Conservation (phyloP, 1,284 basidiomycete species). For the Cutaneotrichosporon cyanovorans region DNA sequence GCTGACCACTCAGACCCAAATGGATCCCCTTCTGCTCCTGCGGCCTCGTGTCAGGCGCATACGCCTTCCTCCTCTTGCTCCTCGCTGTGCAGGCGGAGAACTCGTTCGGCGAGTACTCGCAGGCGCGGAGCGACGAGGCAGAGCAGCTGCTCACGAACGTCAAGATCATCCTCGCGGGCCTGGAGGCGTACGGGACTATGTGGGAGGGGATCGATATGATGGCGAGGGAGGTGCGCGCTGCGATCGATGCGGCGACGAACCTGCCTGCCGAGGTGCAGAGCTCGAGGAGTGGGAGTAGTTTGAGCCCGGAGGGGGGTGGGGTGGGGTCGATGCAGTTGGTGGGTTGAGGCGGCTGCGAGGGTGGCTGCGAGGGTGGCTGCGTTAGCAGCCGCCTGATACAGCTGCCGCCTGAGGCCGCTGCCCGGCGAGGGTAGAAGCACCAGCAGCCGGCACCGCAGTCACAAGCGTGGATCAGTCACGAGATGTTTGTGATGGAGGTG, state of each 20-base stretch:
- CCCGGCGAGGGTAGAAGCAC: too few species aligned
- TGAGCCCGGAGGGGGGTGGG: neutral
- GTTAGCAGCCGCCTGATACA: too few species aligned
- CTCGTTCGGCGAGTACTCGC: conserved; percentile 25
- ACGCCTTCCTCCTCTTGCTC: conserved; percentile 44
- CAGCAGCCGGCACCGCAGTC: too few species aligned
- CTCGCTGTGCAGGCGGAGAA: conserved; percentile 44
- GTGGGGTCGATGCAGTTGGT: too few species aligned
- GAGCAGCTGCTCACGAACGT: conserved; percentile 45
- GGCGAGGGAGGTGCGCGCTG: conserved; percentile 37
- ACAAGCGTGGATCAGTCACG: too few species aligned
- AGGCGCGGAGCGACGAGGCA: conserved; percentile 32
- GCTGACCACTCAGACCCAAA: conserved; percentile 28
- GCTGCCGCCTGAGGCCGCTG: too few species aligned
- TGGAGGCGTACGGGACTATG: conserved; percentile 45
- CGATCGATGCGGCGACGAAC: conserved; percentile 11
- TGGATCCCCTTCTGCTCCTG: conserved; percentile 47
- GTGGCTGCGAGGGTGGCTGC: too few species aligned
- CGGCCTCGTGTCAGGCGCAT: conserved; percentile 43
- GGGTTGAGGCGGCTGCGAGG: too few species aligned
- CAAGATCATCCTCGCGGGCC: conserved; percentile 44
- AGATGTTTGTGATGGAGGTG: too few species aligned
- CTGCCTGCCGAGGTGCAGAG: conserved; percentile 13
- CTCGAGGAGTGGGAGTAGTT: neutral
- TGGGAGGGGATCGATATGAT: conserved; percentile 47